Base-by-base conservation (phyloP, 2,329 filamentous ascomycete species). In the Sarocladium strictum region DNA sequence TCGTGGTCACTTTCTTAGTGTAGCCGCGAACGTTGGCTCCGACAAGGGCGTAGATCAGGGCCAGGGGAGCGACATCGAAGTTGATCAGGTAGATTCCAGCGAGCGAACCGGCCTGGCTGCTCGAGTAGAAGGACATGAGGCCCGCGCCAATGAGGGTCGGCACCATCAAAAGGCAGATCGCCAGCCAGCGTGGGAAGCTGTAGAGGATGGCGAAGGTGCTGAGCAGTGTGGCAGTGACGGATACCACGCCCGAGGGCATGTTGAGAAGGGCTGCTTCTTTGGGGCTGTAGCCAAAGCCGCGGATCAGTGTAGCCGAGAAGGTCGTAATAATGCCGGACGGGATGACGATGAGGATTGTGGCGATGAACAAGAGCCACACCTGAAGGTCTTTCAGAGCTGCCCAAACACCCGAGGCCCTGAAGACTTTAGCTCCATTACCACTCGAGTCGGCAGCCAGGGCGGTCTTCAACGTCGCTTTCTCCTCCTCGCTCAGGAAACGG, bases 361-460 rank as follows among this genome's bases (percentile, higher is more conserved):
- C 15, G 2, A 35, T n/a, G 15, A 41, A 60, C 60, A 52, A 62
- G 62, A 4, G 63, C 32, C n/a, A 63, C 59, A 7, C 60, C 62
- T 6, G 57, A 62, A 12, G 58, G 55, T 64, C 59, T 3, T 61
- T 73, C 2, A 80, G 58, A 0, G 72, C 71, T 45, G 75, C 74
- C n/a, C 66, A 63, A 43, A 76, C 64, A 43, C 73, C 72, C 3
- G 65, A 60, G 38, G 62, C 62, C 56, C 67, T 72, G 60, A 75
- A 74, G 21, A 66, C 66, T 51, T 70, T 67, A 55, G 68, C 69
- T n/a, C 72, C 67, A 19, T 74, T 68, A n/a, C 72, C 71, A 1
- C 68, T 69, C 40, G 69, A 59, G 54, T 79, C 74, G 0, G 71
- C 63, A 3, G 69, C 76, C 33, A 90, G 74, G 62, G 84, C 87